phyloP scores from a whole-genome alignment of 2,329 filamentous ascomycete genomes.

The Penicillium digitatum region DNA sequence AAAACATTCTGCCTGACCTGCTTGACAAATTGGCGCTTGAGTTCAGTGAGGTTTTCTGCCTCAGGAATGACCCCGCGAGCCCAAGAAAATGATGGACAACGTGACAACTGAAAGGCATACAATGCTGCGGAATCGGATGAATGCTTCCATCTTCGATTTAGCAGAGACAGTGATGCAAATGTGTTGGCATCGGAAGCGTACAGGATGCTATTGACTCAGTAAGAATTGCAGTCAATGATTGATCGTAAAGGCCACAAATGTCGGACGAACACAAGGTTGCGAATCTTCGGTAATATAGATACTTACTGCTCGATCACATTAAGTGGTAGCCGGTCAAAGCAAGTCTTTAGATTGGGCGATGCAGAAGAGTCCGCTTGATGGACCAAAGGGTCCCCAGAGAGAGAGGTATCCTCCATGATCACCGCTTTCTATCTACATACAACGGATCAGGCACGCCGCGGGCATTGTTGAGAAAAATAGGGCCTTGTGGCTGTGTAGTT shows the following conservation, averaged over 20 bases:
- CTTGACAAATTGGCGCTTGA: slow-evolving; percentile 64
- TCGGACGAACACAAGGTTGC: neutral
- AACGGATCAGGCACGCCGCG: slow-evolving; percentile 2
- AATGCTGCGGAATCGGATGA: slow-evolving; percentile 43
- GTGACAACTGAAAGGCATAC: slow-evolving; percentile 46
- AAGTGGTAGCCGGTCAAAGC: slow-evolving; percentile 21
- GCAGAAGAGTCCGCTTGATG: neutral
- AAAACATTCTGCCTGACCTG: slow-evolving; percentile 75
- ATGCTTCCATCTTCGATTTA: slow-evolving; percentile 45
- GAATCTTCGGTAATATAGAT: neutral
- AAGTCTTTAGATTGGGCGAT: neutral
- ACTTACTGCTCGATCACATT: slow-evolving; percentile 24
- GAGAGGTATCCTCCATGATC: slow-evolving; percentile 24
- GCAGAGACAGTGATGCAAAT: slow-evolving; percentile 46
- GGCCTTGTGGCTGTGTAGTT: slow-evolving; percentile 18
- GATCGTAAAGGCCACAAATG: neutral
- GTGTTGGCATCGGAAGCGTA: slow-evolving; percentile 46
- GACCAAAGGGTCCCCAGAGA: slow-evolving; percentile 3
- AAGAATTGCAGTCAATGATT: slow-evolving; percentile 14
- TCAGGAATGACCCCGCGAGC: slow-evolving; percentile 33
- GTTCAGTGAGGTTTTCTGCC: slow-evolving; percentile 51
- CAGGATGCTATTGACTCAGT: slow-evolving; percentile 40
- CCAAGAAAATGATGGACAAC: slow-evolving; percentile 42
- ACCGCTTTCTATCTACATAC: slow-evolving; percentile 18
- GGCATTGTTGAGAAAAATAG: slow-evolving; percentile 6